Evolutionary conservation across 2,329 filamentous ascomycete genomes (phyloP).

Genomic region (Epichloe sp.): DNA sequence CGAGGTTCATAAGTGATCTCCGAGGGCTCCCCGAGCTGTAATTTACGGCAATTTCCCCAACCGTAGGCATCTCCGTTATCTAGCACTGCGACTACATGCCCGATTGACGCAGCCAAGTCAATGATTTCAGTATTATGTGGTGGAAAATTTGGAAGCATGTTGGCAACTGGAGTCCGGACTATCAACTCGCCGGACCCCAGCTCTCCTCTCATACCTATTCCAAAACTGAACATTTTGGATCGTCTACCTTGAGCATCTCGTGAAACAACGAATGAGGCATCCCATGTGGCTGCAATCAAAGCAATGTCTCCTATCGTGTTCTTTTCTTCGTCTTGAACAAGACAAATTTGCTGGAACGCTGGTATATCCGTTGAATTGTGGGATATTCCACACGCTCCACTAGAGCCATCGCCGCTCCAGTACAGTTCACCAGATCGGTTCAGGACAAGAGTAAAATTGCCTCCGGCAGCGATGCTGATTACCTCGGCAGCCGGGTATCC

Average conservation of each 20-base stretch:
- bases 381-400: slow-evolving; percentile 40
- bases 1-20: slow-evolving; percentile 44
- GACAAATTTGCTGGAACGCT: slow-evolving; percentile 26
- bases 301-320: slow-evolving; percentile 16
- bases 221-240: slow-evolving; percentile 47
- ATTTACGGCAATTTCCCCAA: slow-evolving; percentile 80
- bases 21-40: slow-evolving; percentile 56
- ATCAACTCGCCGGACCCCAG: slow-evolving; percentile 48
- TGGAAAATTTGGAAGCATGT: slow-evolving; percentile 48
- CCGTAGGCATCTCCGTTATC: slow-evolving; percentile 68
- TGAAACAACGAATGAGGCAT: slow-evolving; percentile 51
- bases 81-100: slow-evolving; percentile 62
- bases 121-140: slow-evolving; percentile 43
- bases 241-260: slow-evolving; percentile 28
- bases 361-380: slow-evolving; percentile 15
- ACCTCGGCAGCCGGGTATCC: slow-evolving; percentile 23
- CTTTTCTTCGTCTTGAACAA: slow-evolving; percentile 17
- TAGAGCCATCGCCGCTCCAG: slow-evolving; percentile 47
- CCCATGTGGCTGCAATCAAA: slow-evolving; percentile 64
- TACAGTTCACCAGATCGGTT: slow-evolving; percentile 46
- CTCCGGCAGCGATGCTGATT: slow-evolving; percentile 45
- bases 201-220: slow-evolving; percentile 57
- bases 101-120: slow-evolving; percentile 60
- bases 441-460: slow-evolving; percentile 75
- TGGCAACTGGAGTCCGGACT: slow-evolving; percentile 33